A percentile compares a stretch with the other conserved stretches of the same genome.
Evolutionary conservation across 1,284 basidiomycete genomes (phyloP).

Genomic region (Trichosporon ovoides): DNA sequence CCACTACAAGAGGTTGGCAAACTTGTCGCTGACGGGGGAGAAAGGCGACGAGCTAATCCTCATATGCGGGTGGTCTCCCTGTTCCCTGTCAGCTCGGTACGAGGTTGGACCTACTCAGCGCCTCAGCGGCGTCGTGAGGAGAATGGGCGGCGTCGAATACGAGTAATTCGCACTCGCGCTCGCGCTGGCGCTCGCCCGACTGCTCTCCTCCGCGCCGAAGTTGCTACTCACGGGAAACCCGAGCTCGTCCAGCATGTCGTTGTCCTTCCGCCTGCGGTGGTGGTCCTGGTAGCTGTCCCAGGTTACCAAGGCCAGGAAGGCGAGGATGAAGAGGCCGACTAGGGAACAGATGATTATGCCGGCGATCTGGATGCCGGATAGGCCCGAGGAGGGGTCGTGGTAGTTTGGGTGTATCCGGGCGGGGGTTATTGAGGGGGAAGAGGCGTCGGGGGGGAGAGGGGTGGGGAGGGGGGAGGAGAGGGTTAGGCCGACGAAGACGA

Average conservation of each 20-base stretch:
- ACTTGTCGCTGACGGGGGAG: not conserved
- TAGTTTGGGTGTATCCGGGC: not conserved
- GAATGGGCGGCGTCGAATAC: not conserved
- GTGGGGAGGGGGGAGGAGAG: not conserved
- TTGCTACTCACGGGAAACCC: not conserved
- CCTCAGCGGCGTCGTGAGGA: not conserved
- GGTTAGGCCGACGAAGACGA: not conserved
- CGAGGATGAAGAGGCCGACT: not conserved
- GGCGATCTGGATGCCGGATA: not conserved
- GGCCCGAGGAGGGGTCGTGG: not conserved
- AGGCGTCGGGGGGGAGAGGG: not conserved
- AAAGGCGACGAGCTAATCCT: not conserved
- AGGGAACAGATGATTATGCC: not conserved
- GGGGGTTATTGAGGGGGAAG: not conserved
- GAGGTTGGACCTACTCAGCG: not conserved
- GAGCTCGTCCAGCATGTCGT: not conserved
- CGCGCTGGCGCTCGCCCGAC: not conserved
- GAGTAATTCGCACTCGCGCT: too few relatives aligned
- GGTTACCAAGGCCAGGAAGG: not conserved
- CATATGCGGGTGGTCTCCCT: not conserved
- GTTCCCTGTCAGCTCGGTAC: not conserved
- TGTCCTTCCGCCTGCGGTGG: not conserved
- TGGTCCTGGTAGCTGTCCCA: not conserved
- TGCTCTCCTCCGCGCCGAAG: not conserved
- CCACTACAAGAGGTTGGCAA: not conserved